phyloP scores from a whole-genome alignment of 345 rosid genomes.

The Murraya koenigii region DNA sequence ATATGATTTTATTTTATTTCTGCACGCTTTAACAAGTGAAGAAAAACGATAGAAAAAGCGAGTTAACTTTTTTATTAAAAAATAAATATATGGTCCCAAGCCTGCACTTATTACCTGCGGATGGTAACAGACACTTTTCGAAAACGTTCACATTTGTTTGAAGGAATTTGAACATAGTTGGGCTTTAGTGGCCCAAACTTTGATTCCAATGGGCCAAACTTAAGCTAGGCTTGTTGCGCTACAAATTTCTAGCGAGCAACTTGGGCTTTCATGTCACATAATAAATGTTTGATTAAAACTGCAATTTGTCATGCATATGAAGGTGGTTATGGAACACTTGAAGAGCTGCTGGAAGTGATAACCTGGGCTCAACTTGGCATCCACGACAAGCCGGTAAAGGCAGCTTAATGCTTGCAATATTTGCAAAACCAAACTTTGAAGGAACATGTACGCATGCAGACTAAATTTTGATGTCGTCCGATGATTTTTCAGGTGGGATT shows the following conservation, averaged over 20 bases:
- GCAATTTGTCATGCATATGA: background rate
- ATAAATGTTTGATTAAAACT: background rate
- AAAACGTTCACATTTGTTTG: background rate
- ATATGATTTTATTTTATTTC: constrained; percentile 2
- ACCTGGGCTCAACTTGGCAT: constrained; percentile 92
- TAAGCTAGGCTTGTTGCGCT: background rate
- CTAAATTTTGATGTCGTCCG: background rate
- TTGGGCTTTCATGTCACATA: background rate
- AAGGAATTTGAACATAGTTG: background rate
- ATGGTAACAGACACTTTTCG: background rate
- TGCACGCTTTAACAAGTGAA: background rate
- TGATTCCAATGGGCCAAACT: background rate
- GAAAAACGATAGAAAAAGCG: background rate
- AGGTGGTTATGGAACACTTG: constrained; percentile 90
- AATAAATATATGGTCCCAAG: background rate
- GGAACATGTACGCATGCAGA: no score
- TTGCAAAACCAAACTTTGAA: no score
- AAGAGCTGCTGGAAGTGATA: constrained; percentile 79
- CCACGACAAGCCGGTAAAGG: constrained; percentile 75
- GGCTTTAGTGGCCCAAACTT: background rate
- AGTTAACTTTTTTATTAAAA: background rate
- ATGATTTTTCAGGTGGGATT: constrained; percentile 59
- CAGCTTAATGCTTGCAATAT: background rate
- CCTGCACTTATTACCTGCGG: background rate
- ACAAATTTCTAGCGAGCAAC: background rate